phyloP scores from a whole-genome alignment of 129 eudicot species.

The Chrysanthemum lavandulifolium region DNA sequence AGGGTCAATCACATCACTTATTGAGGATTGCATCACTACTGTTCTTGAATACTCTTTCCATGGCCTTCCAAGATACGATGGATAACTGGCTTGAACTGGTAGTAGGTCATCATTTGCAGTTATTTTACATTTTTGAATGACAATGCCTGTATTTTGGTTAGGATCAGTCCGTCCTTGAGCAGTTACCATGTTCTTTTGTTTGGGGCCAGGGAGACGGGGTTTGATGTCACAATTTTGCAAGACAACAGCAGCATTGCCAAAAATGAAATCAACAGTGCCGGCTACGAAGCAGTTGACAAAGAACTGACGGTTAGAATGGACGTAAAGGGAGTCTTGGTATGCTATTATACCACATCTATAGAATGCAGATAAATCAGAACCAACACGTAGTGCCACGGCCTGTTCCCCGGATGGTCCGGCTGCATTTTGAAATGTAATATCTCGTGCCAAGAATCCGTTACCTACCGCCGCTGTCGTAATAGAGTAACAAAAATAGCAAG shows the following conservation, averaged over 20 bases:
- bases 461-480: slow-evolving; percentile 33
- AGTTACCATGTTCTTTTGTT: slow-evolving; percentile 54
- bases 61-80: slow-evolving; percentile 54
- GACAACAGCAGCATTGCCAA: slow-evolving; percentile 42
- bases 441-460: slow-evolving; percentile 45
- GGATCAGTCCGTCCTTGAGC: slow-evolving; percentile 48
- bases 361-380: slow-evolving; percentile 49
- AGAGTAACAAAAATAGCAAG: too few species aligned
- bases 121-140: slow-evolving; percentile 52
- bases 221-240: slow-evolving; percentile 49
- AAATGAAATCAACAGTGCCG: slow-evolving; percentile 75
- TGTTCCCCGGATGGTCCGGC: slow-evolving; percentile 65
- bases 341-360: slow-evolving; percentile 55
- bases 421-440: slow-evolving; percentile 55
- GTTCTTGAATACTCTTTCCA: slow-evolving; percentile 56
- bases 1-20: slow-evolving; percentile 56
- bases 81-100: slow-evolving; percentile 26
- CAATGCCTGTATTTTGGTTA: slow-evolving; percentile 41
- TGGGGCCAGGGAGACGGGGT: slow-evolving; percentile 36
- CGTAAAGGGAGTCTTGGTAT: slow-evolving; percentile 58
- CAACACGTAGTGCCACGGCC: slow-evolving; percentile 62
- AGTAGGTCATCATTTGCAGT: slow-evolving; percentile 37
- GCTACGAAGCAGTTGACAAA: slow-evolving; percentile 50
- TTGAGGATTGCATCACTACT: slow-evolving; percentile 41
- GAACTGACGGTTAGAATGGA: slow-evolving; percentile 49